These are phyloP conservation scores for Verticillium klebahnii DNA, from an alignment of 2,329 filamentous ascomycete species.

Conservation along the genomic window DNA sequence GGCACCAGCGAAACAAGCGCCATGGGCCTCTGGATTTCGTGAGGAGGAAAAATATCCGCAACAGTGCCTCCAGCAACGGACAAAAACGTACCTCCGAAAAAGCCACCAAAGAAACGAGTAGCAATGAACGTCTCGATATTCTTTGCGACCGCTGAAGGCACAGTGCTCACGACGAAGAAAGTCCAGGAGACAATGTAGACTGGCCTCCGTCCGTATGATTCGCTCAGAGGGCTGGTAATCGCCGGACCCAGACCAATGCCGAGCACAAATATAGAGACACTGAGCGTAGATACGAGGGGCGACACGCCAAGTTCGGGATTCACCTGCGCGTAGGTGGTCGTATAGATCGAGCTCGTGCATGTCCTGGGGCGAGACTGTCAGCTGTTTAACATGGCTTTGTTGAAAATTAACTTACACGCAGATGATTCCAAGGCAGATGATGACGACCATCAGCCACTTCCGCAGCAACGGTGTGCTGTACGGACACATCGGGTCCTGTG, in stretches of 20 bases:
- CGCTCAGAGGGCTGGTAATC: conserved; percentile 58
- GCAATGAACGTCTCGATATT: conserved; percentile 77
- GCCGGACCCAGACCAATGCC: conserved; percentile 62
- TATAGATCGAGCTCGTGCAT: conserved; percentile 80
- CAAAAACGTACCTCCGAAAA: conserved; percentile 64
- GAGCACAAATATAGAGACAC: conserved; percentile 76
- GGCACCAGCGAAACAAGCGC: conserved; percentile 67
- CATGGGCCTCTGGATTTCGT: conserved; percentile 75
- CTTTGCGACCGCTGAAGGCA: conserved; percentile 73
- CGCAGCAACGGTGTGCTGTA: too few species aligned
- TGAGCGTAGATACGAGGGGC: conserved; percentile 69
- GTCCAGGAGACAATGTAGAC: conserved; percentile 76
- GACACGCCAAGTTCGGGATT: conserved; percentile 68
- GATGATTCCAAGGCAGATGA: too few species aligned
- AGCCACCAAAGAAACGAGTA: conserved; percentile 69
- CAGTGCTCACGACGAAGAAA: conserved; percentile 72
- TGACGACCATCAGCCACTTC: too few species aligned
- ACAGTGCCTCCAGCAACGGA: conserved; percentile 80
- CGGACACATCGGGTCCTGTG: too few species aligned
- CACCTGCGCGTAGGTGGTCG: conserved; percentile 73
- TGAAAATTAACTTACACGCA: too few species aligned
- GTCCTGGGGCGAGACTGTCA: too few species aligned
- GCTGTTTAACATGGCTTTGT: too few species aligned
- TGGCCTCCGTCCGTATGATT: conserved; percentile 79
- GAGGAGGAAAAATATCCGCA: conserved; percentile 66